Evolutionary conservation across 2,329 filamentous ascomycete species (phyloP), one percentile per base, ranked within the genome.

Genomic region (Blastomyces percursus): DNA sequence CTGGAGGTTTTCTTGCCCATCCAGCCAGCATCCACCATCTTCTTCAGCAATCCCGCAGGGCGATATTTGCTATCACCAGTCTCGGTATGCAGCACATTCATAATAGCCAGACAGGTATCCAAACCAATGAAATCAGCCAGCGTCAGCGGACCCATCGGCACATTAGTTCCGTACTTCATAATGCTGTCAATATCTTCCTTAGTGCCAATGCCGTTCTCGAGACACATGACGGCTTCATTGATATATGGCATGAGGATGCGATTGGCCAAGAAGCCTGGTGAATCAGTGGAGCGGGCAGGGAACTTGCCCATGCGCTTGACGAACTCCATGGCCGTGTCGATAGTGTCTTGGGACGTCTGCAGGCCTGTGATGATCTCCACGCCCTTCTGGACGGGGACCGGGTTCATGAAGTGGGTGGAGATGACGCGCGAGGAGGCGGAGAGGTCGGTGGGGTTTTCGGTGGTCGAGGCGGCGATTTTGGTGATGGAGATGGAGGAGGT

Each of bases 401-500:
- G 94, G 80, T 99, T 99, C 94, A 99, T 99, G 78, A 99, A 99
- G 76, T 99, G 94, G 19, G 94, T 97, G 60, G 90, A 91, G 62
- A 99, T 86, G 11, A 99, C 94, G 57, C 94, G 88, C 6, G 91
- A 93, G 52, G 90, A 88, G 50, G 87, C 89, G 52, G 86, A 87
- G 30, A 90, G 86, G 71, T 96, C 89, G 21, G 80, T 93, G 0
- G 91, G 88, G 72, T 96, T 85, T 62, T 81, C 80, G 32, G 86
- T 88, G 0, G 93, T 93, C 11, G 92, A 85, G 3, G 94, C 92
- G 24, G 94, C 94, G 70, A 99, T 96, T 72, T 88, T 89, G 52
- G 94, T 99, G 75, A 99, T 96, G 64, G 90, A 93, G 73, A 99
- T 99, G 65, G 91, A 96, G n/a, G 91, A 96, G 7, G 94, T 99